Base-by-base conservation (phyloP, 306 rosid species). In the Prinsepia uniflora region DNA sequence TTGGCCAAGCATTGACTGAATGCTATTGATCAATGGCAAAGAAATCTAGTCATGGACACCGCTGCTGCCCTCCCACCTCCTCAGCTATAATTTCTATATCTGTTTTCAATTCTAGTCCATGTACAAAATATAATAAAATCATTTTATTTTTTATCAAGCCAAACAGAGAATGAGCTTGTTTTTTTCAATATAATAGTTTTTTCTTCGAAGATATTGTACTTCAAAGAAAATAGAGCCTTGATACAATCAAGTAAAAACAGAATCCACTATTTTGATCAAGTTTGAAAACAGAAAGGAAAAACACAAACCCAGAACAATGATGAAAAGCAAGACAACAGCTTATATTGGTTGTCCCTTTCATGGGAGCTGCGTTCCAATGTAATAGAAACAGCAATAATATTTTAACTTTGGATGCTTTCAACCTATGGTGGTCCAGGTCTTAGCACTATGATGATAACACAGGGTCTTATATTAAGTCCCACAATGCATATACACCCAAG, bases 391-490 rank as follows among this genome's bases (percentile, higher is more conserved):
- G 2, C 63, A 53, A 15, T n/a, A 12, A 6, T 7, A 17, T 39
- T 20, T 52, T 41, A 36, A 11, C 5, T 22, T 39, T 0, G 40
- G 63, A 53, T 41, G 6, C 15, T 50, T 50, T 53, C 58, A 53
- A 53, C 58, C 2, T 3, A 53, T 12, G 72, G 40, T 52, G 49
- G 49, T 19, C 49, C 63, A 39, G 0, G 19, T 22, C 63, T 10
- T 12, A 68, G 63, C 45, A 68, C 72, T 40, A 55, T 42, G 1
- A 24, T 54, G 56, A 68, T 30, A 36, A 55, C 15, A 45, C n/a
- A 65, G 41, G 54, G 48, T 24, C 8, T 42, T 15, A 22, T 17
- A 7, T 15, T 2, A 42, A 45, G n/a, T 73, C 53, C 12, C 52
- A 4, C 47, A 64, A 50, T 36, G 15, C 22, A 48, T 54, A 4